phyloP scores from a whole-genome alignment of 2,329 filamentous ascomycete genomes.

The Ceratocystis harringtonii region DNA sequence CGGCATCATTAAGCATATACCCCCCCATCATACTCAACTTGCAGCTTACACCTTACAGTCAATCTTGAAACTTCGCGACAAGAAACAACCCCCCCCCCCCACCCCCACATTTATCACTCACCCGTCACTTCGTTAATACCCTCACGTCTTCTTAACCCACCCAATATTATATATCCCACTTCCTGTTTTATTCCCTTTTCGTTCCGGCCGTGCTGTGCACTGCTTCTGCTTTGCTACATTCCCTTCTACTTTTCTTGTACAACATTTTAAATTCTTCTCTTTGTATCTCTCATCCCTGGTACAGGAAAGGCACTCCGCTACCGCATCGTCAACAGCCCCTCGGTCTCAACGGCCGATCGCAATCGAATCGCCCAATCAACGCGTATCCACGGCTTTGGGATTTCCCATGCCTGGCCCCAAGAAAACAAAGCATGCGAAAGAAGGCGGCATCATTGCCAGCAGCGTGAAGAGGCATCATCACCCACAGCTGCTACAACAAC shows the following conservation, averaged over 20 bases:
- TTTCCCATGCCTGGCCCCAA: conserved; percentile 24
- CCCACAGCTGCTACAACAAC: not conserved
- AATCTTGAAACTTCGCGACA: not conserved
- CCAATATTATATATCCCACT: not conserved
- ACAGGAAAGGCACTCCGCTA: not conserved
- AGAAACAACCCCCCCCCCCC: not conserved
- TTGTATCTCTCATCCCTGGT: not conserved
- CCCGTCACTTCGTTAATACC: not conserved
- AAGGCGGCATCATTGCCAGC: conserved; percentile 35
- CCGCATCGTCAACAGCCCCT: not conserved
- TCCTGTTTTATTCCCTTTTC: not conserved
- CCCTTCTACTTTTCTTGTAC: not conserved
- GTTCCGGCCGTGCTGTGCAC: conserved; percentile 5
- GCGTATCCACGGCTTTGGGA: conserved; percentile 7
- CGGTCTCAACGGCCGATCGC: not conserved
- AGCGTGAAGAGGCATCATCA: conserved; percentile 36
- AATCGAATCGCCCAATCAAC: not conserved
- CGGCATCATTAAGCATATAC: conserved; percentile 1
- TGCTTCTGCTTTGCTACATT: not conserved
- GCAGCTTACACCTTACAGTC: no score
- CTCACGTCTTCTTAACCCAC: not conserved
- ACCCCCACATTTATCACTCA: not conserved
- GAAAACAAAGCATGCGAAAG: conserved; percentile 42
- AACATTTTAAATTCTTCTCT: not conserved
- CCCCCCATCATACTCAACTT: not conserved